phyloP scores from a whole-genome alignment of 73 alveolate genomes.

The Stentor coeruleus region DNA sequence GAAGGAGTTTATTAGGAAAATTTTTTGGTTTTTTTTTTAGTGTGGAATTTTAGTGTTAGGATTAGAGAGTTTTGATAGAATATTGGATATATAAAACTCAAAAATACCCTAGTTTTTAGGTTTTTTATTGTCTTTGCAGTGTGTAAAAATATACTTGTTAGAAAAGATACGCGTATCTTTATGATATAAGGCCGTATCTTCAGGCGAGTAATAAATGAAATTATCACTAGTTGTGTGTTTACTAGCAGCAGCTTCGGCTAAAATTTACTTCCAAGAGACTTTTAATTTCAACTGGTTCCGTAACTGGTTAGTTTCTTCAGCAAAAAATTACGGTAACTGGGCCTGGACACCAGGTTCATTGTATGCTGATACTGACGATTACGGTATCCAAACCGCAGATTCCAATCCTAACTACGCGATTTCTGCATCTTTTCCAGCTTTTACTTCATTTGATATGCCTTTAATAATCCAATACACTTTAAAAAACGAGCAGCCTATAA shows the following conservation, averaged over 20 bases:
- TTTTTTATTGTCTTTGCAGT: too few species aligned
- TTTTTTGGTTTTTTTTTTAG: too few species aligned
- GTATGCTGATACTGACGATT: constrained; percentile 32
- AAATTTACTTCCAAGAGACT: constrained; percentile 13
- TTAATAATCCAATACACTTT: constrained; percentile 33
- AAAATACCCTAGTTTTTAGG: too few species aligned
- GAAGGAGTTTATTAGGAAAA: too few species aligned
- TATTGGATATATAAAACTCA: too few species aligned
- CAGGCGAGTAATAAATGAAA: too few species aligned
- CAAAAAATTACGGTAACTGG: neutral
- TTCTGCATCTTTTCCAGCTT: constrained; percentile 10
- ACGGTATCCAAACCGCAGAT: constrained; percentile 34
- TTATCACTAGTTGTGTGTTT: too few species aligned
- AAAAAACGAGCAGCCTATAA: constrained; percentile 6
- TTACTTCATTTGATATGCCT: constrained; percentile 15
- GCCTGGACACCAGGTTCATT: constrained; percentile 29
- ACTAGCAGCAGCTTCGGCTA: constrained; percentile 2
- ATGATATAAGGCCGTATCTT: too few species aligned
- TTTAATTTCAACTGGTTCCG: neutral
- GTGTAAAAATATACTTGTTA: too few species aligned
- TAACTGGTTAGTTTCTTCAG: constrained; percentile 7
- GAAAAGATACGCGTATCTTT: too few species aligned
- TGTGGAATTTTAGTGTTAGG: too few species aligned
- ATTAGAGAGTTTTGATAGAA: too few species aligned
- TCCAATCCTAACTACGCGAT: constrained; percentile 29